Evolutionary conservation across 78 protist species (phyloP).

Genomic region (Bigelowiella natans): DNA sequence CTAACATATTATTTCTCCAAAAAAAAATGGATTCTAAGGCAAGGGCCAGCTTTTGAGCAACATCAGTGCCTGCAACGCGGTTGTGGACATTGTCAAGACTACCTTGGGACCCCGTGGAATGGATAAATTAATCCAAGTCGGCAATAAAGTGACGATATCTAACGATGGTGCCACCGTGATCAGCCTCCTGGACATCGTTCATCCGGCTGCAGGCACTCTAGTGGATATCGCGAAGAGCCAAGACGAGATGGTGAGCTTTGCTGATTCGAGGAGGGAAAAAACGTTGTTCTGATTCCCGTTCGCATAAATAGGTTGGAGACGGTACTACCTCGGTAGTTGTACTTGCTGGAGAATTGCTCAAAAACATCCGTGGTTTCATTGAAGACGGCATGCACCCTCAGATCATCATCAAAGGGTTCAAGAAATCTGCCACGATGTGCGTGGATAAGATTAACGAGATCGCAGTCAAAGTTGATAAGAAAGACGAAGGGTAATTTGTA

Average conservation of each 20-base stretch:
- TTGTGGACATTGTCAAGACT: conserved; percentile 58
- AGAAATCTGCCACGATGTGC: not conserved
- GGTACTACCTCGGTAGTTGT: conserved; percentile 99
- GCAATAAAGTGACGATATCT: conserved; percentile 70
- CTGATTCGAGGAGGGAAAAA: too few species aligned
- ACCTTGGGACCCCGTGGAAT: conserved; percentile 87
- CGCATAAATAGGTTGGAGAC: conserved; percentile 82
- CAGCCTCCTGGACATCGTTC: conserved; percentile 91
- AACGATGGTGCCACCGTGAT: conserved; percentile 99
- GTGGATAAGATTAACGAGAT: not conserved
- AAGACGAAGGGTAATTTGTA: not conserved
- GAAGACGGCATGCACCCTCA: conserved; percentile 98
- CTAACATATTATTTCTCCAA: too few species aligned
- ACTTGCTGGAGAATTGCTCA: conserved; percentile 88
- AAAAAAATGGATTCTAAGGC: too few species aligned
- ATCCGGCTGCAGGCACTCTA: conserved; percentile 96
- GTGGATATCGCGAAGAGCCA: conserved; percentile 88
- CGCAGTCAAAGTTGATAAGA: not conserved
- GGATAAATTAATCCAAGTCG: conserved; percentile 76
- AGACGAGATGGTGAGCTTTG: not conserved
- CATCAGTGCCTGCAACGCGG: conserved; percentile 80
- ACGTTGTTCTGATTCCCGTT: not conserved
- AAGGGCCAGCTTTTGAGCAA: conserved; percentile 87
- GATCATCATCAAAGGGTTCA: conserved; percentile 71
- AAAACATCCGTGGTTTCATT: conserved; percentile 82